Conservation (phyloP, 257 asterid species). For the Coffea eugenioides region DNA sequence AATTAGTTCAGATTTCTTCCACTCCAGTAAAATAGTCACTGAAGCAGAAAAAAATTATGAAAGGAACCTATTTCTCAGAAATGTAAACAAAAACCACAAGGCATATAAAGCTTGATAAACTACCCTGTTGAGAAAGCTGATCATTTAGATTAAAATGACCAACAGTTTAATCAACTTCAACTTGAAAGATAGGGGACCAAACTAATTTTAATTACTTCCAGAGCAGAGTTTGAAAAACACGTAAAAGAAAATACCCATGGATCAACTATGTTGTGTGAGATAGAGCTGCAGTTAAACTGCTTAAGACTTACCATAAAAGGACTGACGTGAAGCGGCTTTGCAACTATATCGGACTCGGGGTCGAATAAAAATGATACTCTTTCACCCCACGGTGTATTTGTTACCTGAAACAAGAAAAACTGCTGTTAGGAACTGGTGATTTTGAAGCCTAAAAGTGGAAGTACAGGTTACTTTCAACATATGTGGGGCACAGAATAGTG, state of each 20-base stretch:
- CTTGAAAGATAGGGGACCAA: not conserved
- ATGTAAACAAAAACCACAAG: not conserved
- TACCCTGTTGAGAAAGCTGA: not conserved
- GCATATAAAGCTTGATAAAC: not conserved
- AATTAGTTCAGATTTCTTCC: not conserved
- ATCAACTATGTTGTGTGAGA: not conserved
- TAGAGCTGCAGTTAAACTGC: not conserved
- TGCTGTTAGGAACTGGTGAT: constrained; percentile 14
- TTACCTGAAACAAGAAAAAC: constrained; percentile 57
- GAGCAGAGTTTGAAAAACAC: not conserved
- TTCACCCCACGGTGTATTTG: constrained; percentile 99
- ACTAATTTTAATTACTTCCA: not conserved
- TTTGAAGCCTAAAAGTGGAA: not conserved
- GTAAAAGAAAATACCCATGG: not conserved
- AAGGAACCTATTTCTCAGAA: not conserved
- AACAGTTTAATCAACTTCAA: not conserved
- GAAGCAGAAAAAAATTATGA: not conserved
- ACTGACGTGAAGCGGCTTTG: constrained; percentile 96
- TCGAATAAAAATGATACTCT: constrained; percentile 74
- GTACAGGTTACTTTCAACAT: not conserved
- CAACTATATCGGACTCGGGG: constrained; percentile 80
- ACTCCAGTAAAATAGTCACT: not conserved
- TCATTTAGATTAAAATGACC: not conserved
- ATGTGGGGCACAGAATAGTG: not conserved
- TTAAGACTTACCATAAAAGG: constrained; percentile 78